Evolutionary conservation across 441 rosid species (phyloP), one percentile per base, ranked within the genome.

Genomic region (Eruca vesicaria): DNA sequence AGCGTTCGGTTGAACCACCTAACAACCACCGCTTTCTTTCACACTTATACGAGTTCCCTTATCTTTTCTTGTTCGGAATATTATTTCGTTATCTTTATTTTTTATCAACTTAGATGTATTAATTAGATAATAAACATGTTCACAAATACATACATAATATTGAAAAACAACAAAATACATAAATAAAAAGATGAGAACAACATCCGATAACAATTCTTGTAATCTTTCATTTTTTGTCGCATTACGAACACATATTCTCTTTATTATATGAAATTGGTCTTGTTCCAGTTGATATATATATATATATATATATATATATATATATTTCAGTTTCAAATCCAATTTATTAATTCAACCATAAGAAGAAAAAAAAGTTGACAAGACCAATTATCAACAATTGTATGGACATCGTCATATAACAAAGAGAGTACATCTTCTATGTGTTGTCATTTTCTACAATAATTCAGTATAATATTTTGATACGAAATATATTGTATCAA

Each of bases 1-100:
- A 74, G 84, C 85, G 88, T 90, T 90, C 90, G 96, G 98, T 89
- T 92, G 96, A 93, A 94, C 97, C 82, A 93, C 97, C 97, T 84
- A 89, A 89, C 94, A 80, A 89, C 97, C 71, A 87, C 95, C 89
- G 74, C 93, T 86, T 83, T 85, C 86, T 86, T 82, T 83, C 83
- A 63, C 87, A 78, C 76, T 81, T 82, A 64, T 71, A 12, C 48
- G 12, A 79, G 63, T 79, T 72, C 62, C 69, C 71, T 20, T 62
- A 53, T 61, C 4, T 33, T 63, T 23, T 23, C 1, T 23, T 23
- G 26, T 23, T n/a, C n/a, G n/a, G n/a, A n/a, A n/a, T n/a, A n/a
- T n/a, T 23, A 3, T 23, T 23, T 23, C 3, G 26, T 23, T 23
- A 1, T 3, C 26, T 23, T 23, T 23, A 23, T 10, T 36, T 36